Conservation (phyloP, 805 yeast species). For the Priceomyces melissophilus region DNA sequence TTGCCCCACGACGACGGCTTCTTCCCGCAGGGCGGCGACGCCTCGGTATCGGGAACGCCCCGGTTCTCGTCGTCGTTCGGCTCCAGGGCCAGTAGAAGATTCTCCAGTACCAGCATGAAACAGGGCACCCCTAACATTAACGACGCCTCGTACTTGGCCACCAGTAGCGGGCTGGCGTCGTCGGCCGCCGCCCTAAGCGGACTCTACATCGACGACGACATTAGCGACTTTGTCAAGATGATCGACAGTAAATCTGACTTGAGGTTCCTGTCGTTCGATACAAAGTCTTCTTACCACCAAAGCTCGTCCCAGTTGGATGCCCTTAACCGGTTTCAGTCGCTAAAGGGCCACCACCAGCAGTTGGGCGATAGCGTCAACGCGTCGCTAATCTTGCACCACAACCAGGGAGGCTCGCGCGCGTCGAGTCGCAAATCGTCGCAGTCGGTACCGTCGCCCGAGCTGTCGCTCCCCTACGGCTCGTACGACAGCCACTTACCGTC, state of each 20-base stretch:
- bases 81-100: slow-evolving; percentile 55
- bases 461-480: slow-evolving; percentile 19
- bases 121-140: slow-evolving; percentile 24
- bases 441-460: slow-evolving; percentile 21
- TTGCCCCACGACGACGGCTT: slow-evolving; percentile 23
- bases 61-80: slow-evolving; percentile 73
- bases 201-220: slow-evolving; percentile 51
- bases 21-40: slow-evolving; percentile 13
- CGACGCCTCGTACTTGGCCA: slow-evolving; percentile 24
- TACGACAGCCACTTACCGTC: slow-evolving; percentile 31
- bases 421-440: slow-evolving; percentile 31
- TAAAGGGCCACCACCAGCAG: slow-evolving; percentile 52
- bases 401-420: slow-evolving; percentile 10
- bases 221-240: slow-evolving; percentile 67
- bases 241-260: slow-evolving; percentile 63
- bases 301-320: slow-evolving; percentile 39
- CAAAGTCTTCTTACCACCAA: slow-evolving; percentile 9
- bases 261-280: slow-evolving; percentile 24
- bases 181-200: slow-evolving; percentile 39
- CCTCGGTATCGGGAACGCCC: slow-evolving; percentile 42
- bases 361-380: slow-evolving; percentile 54
- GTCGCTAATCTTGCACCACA: slow-evolving; percentile 38
- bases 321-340: slow-evolving; percentile 46
- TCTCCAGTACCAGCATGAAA: slow-evolving; percentile 31
- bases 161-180: slow-evolving; percentile 35